Conservation (phyloP, 116 monocot species). For the Dioscorea cayenensis region DNA sequence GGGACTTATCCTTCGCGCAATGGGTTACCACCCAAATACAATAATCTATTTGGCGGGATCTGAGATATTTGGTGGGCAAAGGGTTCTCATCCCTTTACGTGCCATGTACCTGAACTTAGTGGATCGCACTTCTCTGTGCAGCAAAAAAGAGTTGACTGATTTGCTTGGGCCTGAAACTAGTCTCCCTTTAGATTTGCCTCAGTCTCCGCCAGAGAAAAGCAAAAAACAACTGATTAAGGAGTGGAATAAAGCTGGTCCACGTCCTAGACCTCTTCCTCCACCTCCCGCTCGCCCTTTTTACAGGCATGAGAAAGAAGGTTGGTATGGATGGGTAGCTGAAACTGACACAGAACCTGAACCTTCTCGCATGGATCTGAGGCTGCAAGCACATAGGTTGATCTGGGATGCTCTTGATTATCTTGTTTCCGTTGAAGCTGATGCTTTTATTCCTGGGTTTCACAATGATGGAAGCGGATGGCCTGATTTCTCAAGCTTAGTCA, state of each 20-base stretch:
- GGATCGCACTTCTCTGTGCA: slow-evolving; percentile 74
- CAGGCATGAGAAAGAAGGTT: slow-evolving; percentile 83
- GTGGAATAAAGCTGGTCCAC: slow-evolving; percentile 82
- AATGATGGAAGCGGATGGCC: slow-evolving; percentile 80
- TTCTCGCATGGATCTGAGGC: slow-evolving; percentile 53
- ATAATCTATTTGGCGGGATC: slow-evolving; percentile 87
- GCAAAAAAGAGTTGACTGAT: slow-evolving; percentile 45
- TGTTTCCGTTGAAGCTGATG: slow-evolving; percentile 92
- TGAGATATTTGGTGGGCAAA: slow-evolving; percentile 91
- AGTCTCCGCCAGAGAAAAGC: slow-evolving; percentile 48
- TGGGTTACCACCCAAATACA: slow-evolving; percentile 85
- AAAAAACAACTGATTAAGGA: slow-evolving; percentile 52
- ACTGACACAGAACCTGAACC: slow-evolving; percentile 70
- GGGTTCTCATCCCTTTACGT: slow-evolving; percentile 70
- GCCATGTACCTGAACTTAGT: slow-evolving; percentile 77
- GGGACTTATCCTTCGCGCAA: slow-evolving; percentile 70
- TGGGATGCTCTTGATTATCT: slow-evolving; percentile 98
- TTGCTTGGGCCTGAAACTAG: slow-evolving; percentile 65
- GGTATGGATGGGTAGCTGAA: slow-evolving; percentile 97
- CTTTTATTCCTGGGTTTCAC: slow-evolving; percentile 89
- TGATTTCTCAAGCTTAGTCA: slow-evolving; percentile 85
- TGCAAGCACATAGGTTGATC: slow-evolving; percentile 68
- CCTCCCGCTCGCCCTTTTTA: slow-evolving; percentile 86
- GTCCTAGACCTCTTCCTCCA: slow-evolving; percentile 92
- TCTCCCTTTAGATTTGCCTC: slow-evolving; percentile 37